A percentile compares a stretch with the other conserved stretches of the same genome.
phyloP scores from a whole-genome alignment of 78 protist genomes.

The Ministeria vibrans region DNA sequence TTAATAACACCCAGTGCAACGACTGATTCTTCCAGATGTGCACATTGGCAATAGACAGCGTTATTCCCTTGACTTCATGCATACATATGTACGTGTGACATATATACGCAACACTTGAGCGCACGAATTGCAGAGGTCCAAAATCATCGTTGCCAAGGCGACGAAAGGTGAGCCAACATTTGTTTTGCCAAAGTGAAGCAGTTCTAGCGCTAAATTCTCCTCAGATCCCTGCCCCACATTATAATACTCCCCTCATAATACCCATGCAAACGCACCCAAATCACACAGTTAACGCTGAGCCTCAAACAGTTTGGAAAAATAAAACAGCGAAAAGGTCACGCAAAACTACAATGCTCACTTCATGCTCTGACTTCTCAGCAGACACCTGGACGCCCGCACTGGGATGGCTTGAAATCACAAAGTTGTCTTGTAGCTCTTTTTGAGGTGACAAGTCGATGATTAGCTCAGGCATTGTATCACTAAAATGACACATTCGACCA shows the following conservation, averaged over 20 bases:
- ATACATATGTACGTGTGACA: not conserved
- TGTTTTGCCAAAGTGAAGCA: not conserved
- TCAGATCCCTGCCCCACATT: not conserved
- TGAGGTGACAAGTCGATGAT: not conserved
- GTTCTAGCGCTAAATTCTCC: not conserved
- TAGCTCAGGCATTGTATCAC: not conserved
- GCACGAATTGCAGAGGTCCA: too few species aligned
- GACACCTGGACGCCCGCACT: slow-evolving; percentile 18
- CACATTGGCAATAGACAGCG: not conserved
- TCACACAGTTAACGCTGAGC: not conserved
- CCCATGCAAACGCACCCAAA: not conserved
- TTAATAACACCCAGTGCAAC: not conserved
- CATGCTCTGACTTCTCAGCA: slow-evolving; percentile 36
- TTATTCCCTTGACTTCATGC: not conserved
- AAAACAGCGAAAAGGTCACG: not conserved
- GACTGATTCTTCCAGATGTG: not conserved
- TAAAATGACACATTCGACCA: slow-evolving; percentile 1
- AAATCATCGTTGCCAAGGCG: not conserved
- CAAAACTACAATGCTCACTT: not conserved
- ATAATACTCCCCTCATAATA: not conserved
- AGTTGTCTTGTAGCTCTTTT: not conserved
- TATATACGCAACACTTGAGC: not conserved
- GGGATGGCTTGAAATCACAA: slow-evolving; percentile 15
- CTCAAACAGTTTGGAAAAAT: not conserved
- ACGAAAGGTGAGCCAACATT: not conserved